Evolutionary conservation across 129 eudicot species (phyloP), one percentile per base, ranked within the genome.

Genomic region (Gnaphalium uliginosum): DNA sequence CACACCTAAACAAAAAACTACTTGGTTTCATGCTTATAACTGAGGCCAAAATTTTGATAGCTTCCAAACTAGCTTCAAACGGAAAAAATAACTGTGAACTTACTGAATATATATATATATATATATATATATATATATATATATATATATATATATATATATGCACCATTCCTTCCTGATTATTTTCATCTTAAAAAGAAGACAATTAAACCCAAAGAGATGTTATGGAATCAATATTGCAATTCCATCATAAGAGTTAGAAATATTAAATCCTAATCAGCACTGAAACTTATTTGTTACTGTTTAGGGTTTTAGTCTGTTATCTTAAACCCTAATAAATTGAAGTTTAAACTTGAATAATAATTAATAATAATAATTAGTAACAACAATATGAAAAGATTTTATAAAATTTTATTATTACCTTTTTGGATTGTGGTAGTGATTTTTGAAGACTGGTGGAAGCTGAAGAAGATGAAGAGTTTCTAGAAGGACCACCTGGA

Each of bases 401-500:
- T 11, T 43, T 1, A 43, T 18, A 1, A 27, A 27, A 27, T 29
- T 2, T 46, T 46, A 11, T 46, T 2, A 14, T 46, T 48, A 80
- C 89, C 89, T 73, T 58, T 9, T 13, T 15, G 66, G 75, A 48
- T 11, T 63, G 53, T 10, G 74, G 35, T 4, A 23, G 67, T 23
- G 84, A 19, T 35, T 81, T 84, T 56, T 33, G 76, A 71, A 54
- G 62, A 66, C 73, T 4, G 32, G 73, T 21, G 0, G 82, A 78
- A 35, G 58, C 0, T 35, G 85, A 37, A 43, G 57, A 1, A 35
- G 57, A 1, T 35, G 84, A 37, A 46, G 51, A 2, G 41, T 67
- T 22, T 63, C 78, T 81, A n/a, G 85, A 74, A 65, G 96, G 88
- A 78, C 92, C 82, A 9, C 98, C 96, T 0, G 98, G 98, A 82